These are phyloP conservation scores for Trichocomaceae sp. DNA, from an alignment of 2,329 filamentous ascomycete species.

Conservation along the genomic window DNA sequence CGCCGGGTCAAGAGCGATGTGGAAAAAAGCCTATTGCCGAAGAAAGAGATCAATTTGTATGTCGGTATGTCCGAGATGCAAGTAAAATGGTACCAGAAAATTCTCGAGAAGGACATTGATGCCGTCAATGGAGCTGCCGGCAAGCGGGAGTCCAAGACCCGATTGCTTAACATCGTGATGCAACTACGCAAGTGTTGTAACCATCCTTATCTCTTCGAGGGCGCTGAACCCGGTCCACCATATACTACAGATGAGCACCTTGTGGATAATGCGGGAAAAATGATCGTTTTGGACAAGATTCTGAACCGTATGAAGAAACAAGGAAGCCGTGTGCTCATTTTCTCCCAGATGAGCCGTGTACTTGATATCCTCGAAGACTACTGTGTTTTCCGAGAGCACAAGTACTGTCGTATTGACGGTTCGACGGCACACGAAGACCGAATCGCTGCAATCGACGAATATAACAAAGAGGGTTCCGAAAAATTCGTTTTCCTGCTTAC, in stretches of 20 bases:
- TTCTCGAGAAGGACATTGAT: slow-evolving; percentile 97
- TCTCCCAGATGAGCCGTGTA: slow-evolving; percentile 97
- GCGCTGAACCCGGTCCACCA: slow-evolving; percentile 90
- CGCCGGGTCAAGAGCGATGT: slow-evolving; percentile 96
- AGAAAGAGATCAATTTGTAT: slow-evolving; percentile 96
- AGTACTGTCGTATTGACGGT: slow-evolving; percentile 96
- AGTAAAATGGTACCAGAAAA: slow-evolving; percentile 98
- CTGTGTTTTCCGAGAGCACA: slow-evolving; percentile 88
- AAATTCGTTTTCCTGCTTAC: slow-evolving; percentile 96
- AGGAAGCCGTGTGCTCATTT: slow-evolving; percentile 93
- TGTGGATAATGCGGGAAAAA: slow-evolving; percentile 89
- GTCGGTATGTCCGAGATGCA: slow-evolving; percentile 99
- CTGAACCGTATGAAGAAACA: slow-evolving; percentile 74
- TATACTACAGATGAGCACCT: slow-evolving; percentile 98
- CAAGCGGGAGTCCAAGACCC: slow-evolving; percentile 95
- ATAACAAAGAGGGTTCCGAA: slow-evolving; percentile 92
- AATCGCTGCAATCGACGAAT: slow-evolving; percentile 95
- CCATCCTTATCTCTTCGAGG: slow-evolving; percentile 95
- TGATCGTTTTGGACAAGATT: slow-evolving; percentile 92
- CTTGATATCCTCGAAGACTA: slow-evolving; percentile 97
- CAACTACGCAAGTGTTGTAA: slow-evolving; percentile 98
- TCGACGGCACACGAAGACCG: slow-evolving; percentile 95
- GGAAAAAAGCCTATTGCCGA: slow-evolving; percentile 92
- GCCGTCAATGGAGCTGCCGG: slow-evolving; percentile 94
- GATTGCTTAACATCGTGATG: slow-evolving; percentile 98